These are phyloP conservation scores for Coniochaeta pulveracea DNA, from an alignment of 2,329 filamentous ascomycete species.

Conservation along the genomic window DNA sequence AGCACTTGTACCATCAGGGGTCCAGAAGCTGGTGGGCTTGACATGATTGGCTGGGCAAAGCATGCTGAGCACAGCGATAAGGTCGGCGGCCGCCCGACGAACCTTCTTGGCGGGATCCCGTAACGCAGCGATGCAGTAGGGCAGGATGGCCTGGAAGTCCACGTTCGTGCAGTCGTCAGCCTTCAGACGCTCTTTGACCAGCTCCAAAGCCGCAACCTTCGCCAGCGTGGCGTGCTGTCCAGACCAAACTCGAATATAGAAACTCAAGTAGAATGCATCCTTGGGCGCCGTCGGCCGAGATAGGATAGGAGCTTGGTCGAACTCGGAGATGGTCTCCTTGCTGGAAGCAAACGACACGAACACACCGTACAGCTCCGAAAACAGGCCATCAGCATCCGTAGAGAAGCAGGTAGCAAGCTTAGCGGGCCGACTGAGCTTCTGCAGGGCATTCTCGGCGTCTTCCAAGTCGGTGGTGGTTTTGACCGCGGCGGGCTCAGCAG, in stretches of 20 bases:
- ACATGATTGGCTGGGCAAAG: slow-evolving; percentile 25
- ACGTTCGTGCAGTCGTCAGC: slow-evolving; percentile 32
- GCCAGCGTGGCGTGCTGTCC: slow-evolving; percentile 58
- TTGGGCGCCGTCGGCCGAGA: slow-evolving; percentile 41
- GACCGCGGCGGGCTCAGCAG: slow-evolving; percentile 12
- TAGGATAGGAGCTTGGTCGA: slow-evolving; percentile 44
- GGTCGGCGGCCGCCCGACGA: slow-evolving; percentile 60
- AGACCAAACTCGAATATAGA: slow-evolving; percentile 66
- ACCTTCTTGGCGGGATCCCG: slow-evolving; percentile 66
- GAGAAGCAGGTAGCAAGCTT: slow-evolving; percentile 37
- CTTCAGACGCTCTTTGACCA: slow-evolving; percentile 47
- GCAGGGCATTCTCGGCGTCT: slow-evolving; percentile 26
- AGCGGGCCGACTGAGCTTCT: slow-evolving; percentile 21
- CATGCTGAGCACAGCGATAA: slow-evolving; percentile 45
- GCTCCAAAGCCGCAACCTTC: slow-evolving; percentile 57
- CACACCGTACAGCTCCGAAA: slow-evolving; percentile 45
- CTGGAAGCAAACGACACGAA: slow-evolving; percentile 43
- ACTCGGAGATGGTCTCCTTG: slow-evolving; percentile 30
- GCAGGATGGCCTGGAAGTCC: slow-evolving; percentile 72
- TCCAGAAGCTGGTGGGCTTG: slow-evolving; percentile 1
- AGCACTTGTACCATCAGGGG: not conserved
- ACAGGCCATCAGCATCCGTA: slow-evolving; percentile 37
- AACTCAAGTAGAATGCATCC: slow-evolving; percentile 59
- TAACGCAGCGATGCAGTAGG: slow-evolving; percentile 67
- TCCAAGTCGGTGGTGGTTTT: slow-evolving; percentile 12